A percentile compares a stretch with the other conserved stretches of the same genome.
These are phyloP conservation scores for Pouteria glomerata DNA, from an alignment of 148 eudicot genomes.

Conservation along the genomic window DNA sequence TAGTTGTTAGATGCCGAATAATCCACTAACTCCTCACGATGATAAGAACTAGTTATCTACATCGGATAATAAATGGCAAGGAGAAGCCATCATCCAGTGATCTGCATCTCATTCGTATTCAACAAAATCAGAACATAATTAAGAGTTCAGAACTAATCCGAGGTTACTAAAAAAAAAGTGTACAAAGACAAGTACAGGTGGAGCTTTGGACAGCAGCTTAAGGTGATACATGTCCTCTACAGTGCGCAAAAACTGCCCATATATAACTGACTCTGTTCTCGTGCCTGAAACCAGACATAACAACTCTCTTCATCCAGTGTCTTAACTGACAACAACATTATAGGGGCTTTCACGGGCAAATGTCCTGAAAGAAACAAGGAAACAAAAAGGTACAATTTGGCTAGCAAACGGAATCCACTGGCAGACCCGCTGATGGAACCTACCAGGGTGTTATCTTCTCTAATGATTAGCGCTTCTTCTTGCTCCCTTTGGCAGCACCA, in stretches of 20 bases:
- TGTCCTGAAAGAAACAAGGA: background rate
- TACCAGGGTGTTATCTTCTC: background rate
- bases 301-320: background rate
- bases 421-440: background rate
- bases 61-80: background rate
- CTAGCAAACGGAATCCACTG: background rate
- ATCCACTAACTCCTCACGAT: background rate
- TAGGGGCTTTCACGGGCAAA: background rate
- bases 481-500: conserved; percentile 69
- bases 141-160: background rate
- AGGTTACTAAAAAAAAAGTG: background rate
- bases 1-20: too few relatives aligned
- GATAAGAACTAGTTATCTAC: background rate
- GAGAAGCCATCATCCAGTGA: background rate
- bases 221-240: background rate
- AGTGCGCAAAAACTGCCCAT: background rate
- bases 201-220: background rate
- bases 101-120: background rate
- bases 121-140: background rate
- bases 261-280: background rate
- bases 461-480: conserved; percentile 59
- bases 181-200: background rate
- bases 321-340: background rate
- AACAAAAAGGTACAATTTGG: background rate
- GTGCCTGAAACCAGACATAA: too few relatives aligned